phyloP scores from a whole-genome alignment of 164 flowering plant species.

The Tinospora cordifolia region DNA sequence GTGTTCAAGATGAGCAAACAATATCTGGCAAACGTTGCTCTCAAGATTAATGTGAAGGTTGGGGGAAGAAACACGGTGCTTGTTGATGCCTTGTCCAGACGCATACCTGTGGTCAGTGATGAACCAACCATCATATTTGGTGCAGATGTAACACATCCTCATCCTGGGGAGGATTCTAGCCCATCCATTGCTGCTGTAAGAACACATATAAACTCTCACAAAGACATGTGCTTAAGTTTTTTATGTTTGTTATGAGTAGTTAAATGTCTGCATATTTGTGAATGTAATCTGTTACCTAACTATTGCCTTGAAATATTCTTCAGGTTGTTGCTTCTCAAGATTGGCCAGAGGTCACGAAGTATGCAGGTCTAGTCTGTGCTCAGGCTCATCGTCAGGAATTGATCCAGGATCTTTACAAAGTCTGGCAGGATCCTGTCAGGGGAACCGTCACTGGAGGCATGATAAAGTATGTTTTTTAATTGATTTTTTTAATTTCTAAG shows the following conservation, averaged over 20 bases:
- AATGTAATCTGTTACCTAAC: not conserved
- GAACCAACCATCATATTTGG: conserved; percentile 91
- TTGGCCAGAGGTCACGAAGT: conserved; percentile 77
- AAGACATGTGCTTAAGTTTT: not conserved
- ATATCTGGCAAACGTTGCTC: conserved; percentile 79
- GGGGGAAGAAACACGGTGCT: conserved; percentile 94
- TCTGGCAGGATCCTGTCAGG: conserved; percentile 60
- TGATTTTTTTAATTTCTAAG: not conserved
- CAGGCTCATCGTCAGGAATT: conserved; percentile 79
- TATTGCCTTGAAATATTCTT: not conserved
- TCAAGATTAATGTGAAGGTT: conserved; percentile 92
- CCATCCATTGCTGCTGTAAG: conserved; percentile 95
- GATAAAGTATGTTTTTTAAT: conserved; percentile 42
- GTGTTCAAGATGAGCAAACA: conserved; percentile 69
- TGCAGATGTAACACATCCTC: conserved; percentile 99
- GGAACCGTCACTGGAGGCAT: conserved; percentile 63
- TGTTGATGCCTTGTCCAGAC: conserved; percentile 78
- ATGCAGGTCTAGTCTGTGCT: conserved; percentile 73
- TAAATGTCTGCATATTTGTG: not conserved
- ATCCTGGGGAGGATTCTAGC: conserved; percentile 94
- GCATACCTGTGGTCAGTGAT: conserved; percentile 83
- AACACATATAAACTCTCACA: not conserved
- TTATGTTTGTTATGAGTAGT: not conserved
- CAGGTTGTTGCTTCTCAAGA: conserved; percentile 87
- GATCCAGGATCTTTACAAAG: conserved; percentile 61